Evolutionary conservation across 192 early-diverging fungal genomes (phyloP), one percentile per base, ranked within the genome.

Genomic region (Lobosporangium transversale): DNA sequence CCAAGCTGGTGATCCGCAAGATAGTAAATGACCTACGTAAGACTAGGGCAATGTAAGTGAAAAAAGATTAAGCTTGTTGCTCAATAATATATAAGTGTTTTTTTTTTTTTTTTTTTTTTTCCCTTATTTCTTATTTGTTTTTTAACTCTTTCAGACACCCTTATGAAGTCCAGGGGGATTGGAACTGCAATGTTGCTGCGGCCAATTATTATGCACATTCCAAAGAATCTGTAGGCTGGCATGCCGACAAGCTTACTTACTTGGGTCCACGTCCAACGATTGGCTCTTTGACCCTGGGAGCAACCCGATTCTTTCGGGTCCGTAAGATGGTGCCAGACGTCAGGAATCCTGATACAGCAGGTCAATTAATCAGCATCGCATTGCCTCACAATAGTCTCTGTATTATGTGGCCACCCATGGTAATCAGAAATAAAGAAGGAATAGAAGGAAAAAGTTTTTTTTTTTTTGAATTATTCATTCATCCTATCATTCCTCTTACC

Each of bases 351-450:
- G 78, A 74, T 31, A 69, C 67, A 9, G 69, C 76, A 0, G 69
- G 76, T 15, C 66, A 68, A 29, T 26, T 81, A 42, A 76, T 76
- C 30, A 76, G 71, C 21, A 82, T 82, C 27, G 59, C 81, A 0
- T 29, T 82, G 27, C 70, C 78, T 23, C 81, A 82, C 26, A 82
- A 82, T 53, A 79, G 75, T 48, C 78, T 82, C 20, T 62, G 69
- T 18, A 80, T 82, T 14, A 82, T 82, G 81, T 75, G 78, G 75
- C 78, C 81, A 4, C 78, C 81, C 17, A 70, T 70, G 70, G 70
- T 74, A 65, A 47, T 23, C n/a, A 33, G 40, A 17, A 14, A 7
- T 40, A 7, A 40, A 40, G 7, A 14, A 14, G 8, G 37, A 40
- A 40, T 10, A 40, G 14, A 40, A 40, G 14, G 37, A 14, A 7